Percentiles rank a stretch among this genome's conserved stretches.
Conservation (phyloP, 768 basidiomycete genomes). For the Kwoniella bestiolae region DNA sequence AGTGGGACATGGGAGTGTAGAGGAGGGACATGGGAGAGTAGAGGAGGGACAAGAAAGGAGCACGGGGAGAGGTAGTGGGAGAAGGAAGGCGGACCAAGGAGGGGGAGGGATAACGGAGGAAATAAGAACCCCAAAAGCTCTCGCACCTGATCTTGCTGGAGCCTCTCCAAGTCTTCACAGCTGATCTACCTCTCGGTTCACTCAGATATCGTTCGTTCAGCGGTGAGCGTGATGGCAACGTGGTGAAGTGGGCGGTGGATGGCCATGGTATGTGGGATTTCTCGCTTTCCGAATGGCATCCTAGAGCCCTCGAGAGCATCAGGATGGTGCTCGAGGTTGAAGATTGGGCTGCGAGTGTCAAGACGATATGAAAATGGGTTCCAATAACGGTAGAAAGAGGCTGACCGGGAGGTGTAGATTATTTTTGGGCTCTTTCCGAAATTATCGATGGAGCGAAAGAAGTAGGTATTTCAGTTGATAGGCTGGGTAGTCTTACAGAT, state of each 20-base stretch:
- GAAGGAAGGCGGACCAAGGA: too few relatives aligned
- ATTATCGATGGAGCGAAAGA: conserved; percentile 70
- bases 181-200: too few relatives aligned
- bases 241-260: conserved; percentile 90
- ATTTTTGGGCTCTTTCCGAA: conserved; percentile 92
- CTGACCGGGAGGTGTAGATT: conserved; percentile 64
- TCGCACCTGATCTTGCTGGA: too few relatives aligned
- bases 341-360: background rate
- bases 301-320: background rate
- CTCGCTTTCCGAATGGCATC: background rate
- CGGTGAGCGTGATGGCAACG: conserved; percentile 60
- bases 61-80: background rate
- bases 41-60: background rate
- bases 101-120: too few relatives aligned
- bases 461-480: conserved; percentile 23
- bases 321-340: background rate
- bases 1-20: too few relatives aligned
- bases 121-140: too few relatives aligned
- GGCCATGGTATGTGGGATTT: conserved; percentile 64
- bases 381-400: background rate
- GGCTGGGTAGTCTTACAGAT: background rate
- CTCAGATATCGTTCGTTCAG: too few relatives aligned
- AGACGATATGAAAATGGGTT: background rate
- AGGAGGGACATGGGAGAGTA: too few relatives aligned
- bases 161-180: too few relatives aligned